Evolutionary conservation across 2,329 filamentous ascomycete species (phyloP), one percentile per base, ranked within the genome.

Genomic region (Talaromyces sp.): DNA sequence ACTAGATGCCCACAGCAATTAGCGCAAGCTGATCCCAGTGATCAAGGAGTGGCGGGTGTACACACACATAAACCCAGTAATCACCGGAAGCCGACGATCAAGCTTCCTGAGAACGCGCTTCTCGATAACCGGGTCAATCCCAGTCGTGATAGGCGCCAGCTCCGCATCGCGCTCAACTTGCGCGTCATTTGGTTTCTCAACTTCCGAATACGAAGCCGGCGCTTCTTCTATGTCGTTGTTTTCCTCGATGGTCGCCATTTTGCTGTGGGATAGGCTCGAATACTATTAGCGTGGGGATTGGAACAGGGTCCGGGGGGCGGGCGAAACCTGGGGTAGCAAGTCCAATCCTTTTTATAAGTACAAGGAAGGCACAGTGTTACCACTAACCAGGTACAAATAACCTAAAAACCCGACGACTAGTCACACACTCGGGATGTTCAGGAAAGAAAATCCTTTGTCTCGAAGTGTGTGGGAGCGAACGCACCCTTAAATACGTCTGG

Each of bases 61-160:
- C 75, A 66, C 75, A 80, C 78, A 80, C 64, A 80, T 71, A 61
- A 77, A 78, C 2, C 70, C 76, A 60, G 78, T 67, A 31, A 80
- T 68, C 0, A 73, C 73, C 3, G 76, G 76, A 19, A 80, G 69
- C 39, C 73, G 70, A 60, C 64, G 67, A 60, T 80, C 78, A 60
- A 80, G 54, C 66, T 80, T 80, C 13, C 73, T 71, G 52, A 80
- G 60, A 3, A 80, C 70, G 14, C 73, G 72, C 33, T 69, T 70
- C 66, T 80, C 78, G 24, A 78, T 39, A 31, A 69, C 71, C 10
- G 75, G 75, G 57, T 79, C 75, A 57, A 79, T 75, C 16, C 24
- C 49, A 19, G 58, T 33, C 11, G 58, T 16, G 22, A 59, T 31
- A 13, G 57, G 41, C 14, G 56, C 62, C 9, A 60, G 13, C 19